A percentile compares a stretch with the other conserved stretches of the same genome.
phyloP scores from a whole-genome alignment of 352 stramenopile genomes.

The Phytophthora pini region DNA sequence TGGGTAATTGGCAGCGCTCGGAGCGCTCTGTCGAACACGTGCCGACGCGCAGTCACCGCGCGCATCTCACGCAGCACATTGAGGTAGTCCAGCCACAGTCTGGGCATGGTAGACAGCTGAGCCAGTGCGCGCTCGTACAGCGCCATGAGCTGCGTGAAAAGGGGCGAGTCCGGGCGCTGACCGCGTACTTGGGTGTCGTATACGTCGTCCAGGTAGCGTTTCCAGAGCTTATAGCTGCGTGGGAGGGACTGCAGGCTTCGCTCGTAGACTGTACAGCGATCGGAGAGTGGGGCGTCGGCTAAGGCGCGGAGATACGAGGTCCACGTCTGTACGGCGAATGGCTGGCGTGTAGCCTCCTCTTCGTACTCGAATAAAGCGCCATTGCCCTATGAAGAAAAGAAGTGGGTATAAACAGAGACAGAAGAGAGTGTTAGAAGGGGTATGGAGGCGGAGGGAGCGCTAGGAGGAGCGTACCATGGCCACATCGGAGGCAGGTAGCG shows the following conservation, averaged over 20 bases:
- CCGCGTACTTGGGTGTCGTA: constrained; percentile 71
- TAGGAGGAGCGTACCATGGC: constrained; percentile 22
- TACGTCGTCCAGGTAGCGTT: constrained; percentile 82
- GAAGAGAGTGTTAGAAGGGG: constrained; percentile 4
- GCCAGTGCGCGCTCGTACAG: constrained; percentile 92
- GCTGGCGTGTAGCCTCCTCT: constrained; percentile 85
- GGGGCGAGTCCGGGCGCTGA: constrained; percentile 59
- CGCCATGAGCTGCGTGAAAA: constrained; percentile 45
- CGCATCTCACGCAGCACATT: constrained; percentile 78
- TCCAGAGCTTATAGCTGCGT: constrained; percentile 97
- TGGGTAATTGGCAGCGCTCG: constrained; percentile 97
- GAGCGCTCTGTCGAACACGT: constrained; percentile 96
- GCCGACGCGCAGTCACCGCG: constrained; percentile 80
- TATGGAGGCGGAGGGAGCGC: background rate
- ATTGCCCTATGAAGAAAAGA: constrained; percentile 11
- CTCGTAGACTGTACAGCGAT: constrained; percentile 83
- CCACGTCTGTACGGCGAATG: constrained; percentile 89
- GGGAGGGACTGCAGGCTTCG: constrained; percentile 85
- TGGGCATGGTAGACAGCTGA: constrained; percentile 96
- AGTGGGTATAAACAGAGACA: background rate
- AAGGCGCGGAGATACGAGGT: constrained; percentile 63
- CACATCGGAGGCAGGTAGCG: constrained; percentile 18
- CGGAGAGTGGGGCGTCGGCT: constrained; percentile 26
- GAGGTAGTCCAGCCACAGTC: constrained; percentile 95
- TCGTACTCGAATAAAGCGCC: constrained; percentile 66